Evolutionary conservation across 257 asterid genomes (phyloP), one percentile per base, ranked within the genome.

Genomic region (Solanum tarijense): DNA sequence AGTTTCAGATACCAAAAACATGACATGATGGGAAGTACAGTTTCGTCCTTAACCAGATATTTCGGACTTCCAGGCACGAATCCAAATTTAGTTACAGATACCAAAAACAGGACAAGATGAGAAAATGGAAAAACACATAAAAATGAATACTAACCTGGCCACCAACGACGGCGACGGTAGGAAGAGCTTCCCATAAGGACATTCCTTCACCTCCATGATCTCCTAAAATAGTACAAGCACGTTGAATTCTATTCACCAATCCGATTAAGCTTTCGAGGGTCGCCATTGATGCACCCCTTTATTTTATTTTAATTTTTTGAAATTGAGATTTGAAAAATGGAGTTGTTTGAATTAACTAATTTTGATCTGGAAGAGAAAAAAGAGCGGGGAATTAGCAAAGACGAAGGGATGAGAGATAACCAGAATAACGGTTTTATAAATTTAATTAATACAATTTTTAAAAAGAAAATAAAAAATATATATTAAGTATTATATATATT

Each of bases 121-220:
- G 0, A 52, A 48, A 48, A 52, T 52, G 9, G 2, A 52, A 52
- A 52, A 52, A 16, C 8, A 48, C 23, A 14, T 5, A 35, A 7
- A 73, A 35, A 74, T 1, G n/a, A 46, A 48, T 46, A 81, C 85
- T 81, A 16, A 92, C 99, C 99, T 97, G 99, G 89, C 99, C 99
- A n/a, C 99, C 99, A 48, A 97, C 99, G 88, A 96, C 99, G 89
- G 99, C 99, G 75, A 97, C 99, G 82, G 99, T 90, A 83, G 99
- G 99, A 85, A 97, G 98, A 87, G 99, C 99, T 90, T 97, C 99
- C 99, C 99, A 97, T 2, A 97, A 98, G 72, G 99, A 97, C 96
- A 92, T 88, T 88, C 98, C 98, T 89, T 95, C 99, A 82, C 99
- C 99, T 72, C 99, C 99, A 89, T 97, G 99, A 97, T 97, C 99